Conservation (phyloP, 78 protist genomes). For the Protostelium mycophagum region DNA sequence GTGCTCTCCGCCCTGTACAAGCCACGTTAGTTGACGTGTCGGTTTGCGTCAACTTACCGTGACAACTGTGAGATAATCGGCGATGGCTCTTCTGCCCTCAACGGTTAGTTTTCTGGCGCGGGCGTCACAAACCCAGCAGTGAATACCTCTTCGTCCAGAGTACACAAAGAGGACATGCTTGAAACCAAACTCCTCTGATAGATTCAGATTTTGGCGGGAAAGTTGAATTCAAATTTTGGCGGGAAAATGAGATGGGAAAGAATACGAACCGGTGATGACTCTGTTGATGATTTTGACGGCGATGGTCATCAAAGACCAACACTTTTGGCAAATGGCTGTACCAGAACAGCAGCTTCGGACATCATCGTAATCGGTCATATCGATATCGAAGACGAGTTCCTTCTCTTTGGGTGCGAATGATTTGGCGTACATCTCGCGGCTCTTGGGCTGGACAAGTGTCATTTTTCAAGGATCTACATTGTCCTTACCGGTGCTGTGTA, state of each 20-base stretch:
- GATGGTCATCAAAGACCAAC: constrained; percentile 91
- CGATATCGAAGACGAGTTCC: constrained; percentile 97
- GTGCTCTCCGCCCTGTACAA: background rate
- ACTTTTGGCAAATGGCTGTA: constrained; percentile 63
- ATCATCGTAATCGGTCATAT: constrained; percentile 96
- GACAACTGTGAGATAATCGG: constrained; percentile 46
- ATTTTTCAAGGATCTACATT: background rate
- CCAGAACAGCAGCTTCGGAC: constrained; percentile 70
- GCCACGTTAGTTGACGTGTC: background rate
- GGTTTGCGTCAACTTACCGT: background rate
- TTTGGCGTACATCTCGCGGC: background rate
- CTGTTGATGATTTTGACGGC: constrained; percentile 67
- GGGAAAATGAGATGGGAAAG: background rate
- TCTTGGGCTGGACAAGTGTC: background rate
- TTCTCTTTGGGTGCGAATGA: constrained; percentile 15
- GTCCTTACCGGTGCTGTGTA: constrained; percentile 27
- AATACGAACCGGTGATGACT: constrained; percentile 18
- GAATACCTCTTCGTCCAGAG: constrained; percentile 98
- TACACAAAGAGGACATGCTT: constrained; percentile 90
- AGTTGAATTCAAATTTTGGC: background rate
- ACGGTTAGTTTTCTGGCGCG: constrained; percentile 66
- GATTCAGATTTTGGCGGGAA: background rate
- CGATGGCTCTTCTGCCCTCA: constrained; percentile 76
- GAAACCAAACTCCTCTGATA: constrained; percentile 86
- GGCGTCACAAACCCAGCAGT: constrained; percentile 97